Percentiles rank a stretch among this genome's conserved stretches.
Evolutionary conservation across 139 green algal genomes (phyloP).

Genomic region (Ulvella scutata): DNA sequence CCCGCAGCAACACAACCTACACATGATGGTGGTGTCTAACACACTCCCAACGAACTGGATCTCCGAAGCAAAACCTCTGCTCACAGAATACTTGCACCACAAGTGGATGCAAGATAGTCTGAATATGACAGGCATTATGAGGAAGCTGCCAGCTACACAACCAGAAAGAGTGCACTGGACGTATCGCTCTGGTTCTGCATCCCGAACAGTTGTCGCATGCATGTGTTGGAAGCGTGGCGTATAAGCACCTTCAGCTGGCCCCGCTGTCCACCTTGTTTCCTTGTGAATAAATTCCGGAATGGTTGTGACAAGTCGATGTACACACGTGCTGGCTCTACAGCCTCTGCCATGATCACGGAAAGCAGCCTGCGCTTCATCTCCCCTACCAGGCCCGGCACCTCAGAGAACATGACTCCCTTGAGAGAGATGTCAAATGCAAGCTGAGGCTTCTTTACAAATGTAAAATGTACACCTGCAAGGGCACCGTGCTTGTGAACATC

Average conservation of each 20-base stretch:
- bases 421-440: neutral
- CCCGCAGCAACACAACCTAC: neutral
- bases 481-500: too few relatives aligned
- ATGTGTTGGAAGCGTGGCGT: neutral
- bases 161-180: too few relatives aligned
- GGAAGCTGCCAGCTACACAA: too few relatives aligned
- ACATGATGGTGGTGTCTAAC: too few relatives aligned
- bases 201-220: too few relatives aligned
- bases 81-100: too few relatives aligned
- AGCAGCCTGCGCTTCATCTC: neutral
- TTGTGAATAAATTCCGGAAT: constrained; percentile 1
- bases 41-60: too few relatives aligned
- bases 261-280: neutral
- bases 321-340: neutral
- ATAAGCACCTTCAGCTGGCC: neutral
- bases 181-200: too few relatives aligned
- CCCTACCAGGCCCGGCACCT: neutral
- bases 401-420: neutral
- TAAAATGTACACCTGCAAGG: neutral
- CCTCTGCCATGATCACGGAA: neutral
- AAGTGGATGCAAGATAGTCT: too few relatives aligned
- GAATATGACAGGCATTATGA: too few relatives aligned
- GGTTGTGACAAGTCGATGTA: neutral
- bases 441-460: neutral
- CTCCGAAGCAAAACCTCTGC: too few relatives aligned